Evolutionary conservation across 2,329 filamentous ascomycete genomes (phyloP), one percentile per base, ranked within the genome.

Genomic region (Hymenoscyphus occultus): DNA sequence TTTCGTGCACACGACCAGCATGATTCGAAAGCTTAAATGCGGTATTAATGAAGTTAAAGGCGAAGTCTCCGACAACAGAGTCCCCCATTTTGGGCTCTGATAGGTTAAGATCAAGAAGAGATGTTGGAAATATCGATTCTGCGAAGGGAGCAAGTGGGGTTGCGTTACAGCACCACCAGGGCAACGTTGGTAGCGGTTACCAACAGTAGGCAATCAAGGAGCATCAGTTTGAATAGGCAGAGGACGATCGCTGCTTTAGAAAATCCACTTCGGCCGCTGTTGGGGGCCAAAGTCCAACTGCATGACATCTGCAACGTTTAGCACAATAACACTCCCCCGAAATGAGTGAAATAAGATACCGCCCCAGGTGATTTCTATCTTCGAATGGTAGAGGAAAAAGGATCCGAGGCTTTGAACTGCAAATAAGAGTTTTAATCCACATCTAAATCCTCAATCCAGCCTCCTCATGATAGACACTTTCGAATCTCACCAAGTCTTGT

Each of bases 51-150:
- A 51, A 61, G 35, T 42, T 16, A 19, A 51, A 61, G 31, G 31
- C 40, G 19, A 42, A 39, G 19, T 19, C 7, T 39, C 22, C 42
- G 35, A 39, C 16, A 14, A 42, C 19, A 12, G 42, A 19, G 32
- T 57, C 31, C 56, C 56, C 56, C 56, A 57, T 57, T 39, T 42
- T 40, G 28, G 39, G 39, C 19, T 5, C 39, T 28, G 22, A 60
- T 60, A 39, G 31, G 31, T 58, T 22, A 28, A 19, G 16, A 19
- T 3, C 4, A 58, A 32, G 22, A 58, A 13, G 22, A 14, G 56
- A 39, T 35, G 56, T 58, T 35, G 16, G 56, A 19, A n/a, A 19
- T 35, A 12, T 12, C 32, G n/a, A 40, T 12, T 59, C n/a, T 31
- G 39, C 32, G 5, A 22, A 28, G 48, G 19, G 22, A 54, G 9